Evolutionary conservation across 2,329 filamentous ascomycete genomes (phyloP).

Genomic region (Fusarium euwallaceae): DNA sequence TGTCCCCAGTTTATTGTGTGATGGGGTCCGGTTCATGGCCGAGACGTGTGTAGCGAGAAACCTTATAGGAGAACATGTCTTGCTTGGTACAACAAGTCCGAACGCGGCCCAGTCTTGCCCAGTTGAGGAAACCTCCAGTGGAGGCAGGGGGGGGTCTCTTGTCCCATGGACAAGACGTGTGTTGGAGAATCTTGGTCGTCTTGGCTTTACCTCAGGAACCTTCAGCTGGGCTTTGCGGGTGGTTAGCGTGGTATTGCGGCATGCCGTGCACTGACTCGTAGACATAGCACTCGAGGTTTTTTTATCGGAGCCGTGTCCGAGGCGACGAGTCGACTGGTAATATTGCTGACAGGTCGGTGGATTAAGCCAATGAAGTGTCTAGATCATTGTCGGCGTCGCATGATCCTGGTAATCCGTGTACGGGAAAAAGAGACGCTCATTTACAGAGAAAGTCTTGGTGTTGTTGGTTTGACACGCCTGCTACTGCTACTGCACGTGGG

Average conservation of each 20-base stretch:
- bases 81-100: neutral
- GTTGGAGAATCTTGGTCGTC: neutral
- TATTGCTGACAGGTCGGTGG: conserved; percentile 2
- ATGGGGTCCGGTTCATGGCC: conserved; percentile 9
- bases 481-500: conserved; percentile 26
- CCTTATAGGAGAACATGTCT: neutral
- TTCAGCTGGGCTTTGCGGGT: neutral
- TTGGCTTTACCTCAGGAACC: neutral
- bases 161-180: neutral
- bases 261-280: conserved; percentile 9
- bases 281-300: neutral
- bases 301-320: conserved; percentile 1
- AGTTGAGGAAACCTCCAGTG: conserved; percentile 26
- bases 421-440: neutral
- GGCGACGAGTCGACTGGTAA: neutral
- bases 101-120: conserved; percentile 25
- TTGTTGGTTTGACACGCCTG: neutral
- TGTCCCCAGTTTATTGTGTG: neutral
- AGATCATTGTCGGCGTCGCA: neutral
- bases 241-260: neutral
- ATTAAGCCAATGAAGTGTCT: neutral
- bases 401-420: conserved; percentile 2
- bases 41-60: neutral
- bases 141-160: conserved; percentile 26
- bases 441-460: neutral